These are phyloP conservation scores for Simplicillium aogashimaense DNA, from an alignment of 2,329 filamentous ascomycete species.

Conservation along the genomic window DNA sequence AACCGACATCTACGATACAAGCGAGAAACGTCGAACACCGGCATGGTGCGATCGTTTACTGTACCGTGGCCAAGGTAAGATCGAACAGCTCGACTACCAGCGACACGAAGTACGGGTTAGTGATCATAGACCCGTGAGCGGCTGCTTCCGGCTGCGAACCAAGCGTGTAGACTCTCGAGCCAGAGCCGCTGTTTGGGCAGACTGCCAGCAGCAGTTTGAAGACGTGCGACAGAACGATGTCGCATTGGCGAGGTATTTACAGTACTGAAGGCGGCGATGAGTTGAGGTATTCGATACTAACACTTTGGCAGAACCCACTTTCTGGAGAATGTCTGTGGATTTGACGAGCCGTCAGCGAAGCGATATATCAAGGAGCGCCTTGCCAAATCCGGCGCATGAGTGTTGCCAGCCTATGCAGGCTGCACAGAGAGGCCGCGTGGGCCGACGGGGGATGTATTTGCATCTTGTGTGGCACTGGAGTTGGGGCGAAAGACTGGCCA, in stretches of 20 bases:
- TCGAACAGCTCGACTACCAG: conserved; percentile 80
- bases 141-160: conserved; percentile 69
- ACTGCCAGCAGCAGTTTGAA: conserved; percentile 66
- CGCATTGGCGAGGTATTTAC: conserved; percentile 66
- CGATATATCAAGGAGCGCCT: conserved; percentile 26
- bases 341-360: conserved; percentile 40
- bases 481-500: too few species aligned
- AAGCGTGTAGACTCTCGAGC: conserved; percentile 68
- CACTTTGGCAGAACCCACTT: conserved; percentile 32
- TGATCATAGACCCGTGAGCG: conserved; percentile 89
- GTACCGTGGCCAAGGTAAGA: conserved; percentile 70
- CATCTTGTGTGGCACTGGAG: too few species aligned
- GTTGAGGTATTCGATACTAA: conserved; percentile 1
- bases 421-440: too few species aligned
- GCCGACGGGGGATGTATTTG: too few species aligned
- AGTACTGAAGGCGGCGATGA: neutral
- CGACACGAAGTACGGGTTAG: conserved; percentile 85
- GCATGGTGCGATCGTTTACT: conserved; percentile 95
- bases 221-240: conserved; percentile 59
- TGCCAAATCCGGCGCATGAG: neutral
- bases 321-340: conserved; percentile 41
- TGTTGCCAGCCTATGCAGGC: too few species aligned
- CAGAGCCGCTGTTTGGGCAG: conserved; percentile 58
- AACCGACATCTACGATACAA: conserved; percentile 86
- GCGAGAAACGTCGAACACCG: conserved; percentile 86